Base-by-base conservation (phyloP, 805 yeast species). In the Wickerhamomyces canadensis region DNA sequence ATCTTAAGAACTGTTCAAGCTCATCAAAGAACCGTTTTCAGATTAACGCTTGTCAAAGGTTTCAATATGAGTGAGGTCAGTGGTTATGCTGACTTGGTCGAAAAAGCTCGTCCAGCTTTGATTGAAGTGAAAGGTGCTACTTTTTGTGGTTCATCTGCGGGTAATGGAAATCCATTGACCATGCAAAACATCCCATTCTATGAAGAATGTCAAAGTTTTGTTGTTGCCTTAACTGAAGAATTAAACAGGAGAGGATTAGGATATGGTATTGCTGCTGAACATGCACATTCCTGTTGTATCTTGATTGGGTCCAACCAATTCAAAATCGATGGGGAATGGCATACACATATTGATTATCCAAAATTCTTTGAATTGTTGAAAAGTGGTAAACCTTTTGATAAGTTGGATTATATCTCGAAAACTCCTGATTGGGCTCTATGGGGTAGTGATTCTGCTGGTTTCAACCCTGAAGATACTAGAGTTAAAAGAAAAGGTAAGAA, bases 121-220 rank as follows among this genome's bases (percentile, higher is more conserved):
- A 83, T 88, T 41, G 97, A 88, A 60, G 82, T 88, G 42, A 88
- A 88, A 61, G 97, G 97, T 38, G 96, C 95, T 11, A 88, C 97
- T 0, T 88, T 85, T 64, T 87, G 96, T 67, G 97, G 97, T 0
- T 82, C 94, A 0, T 83, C 95, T 11, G 65, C 64, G 38, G 86
- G 81, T 32, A 84, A 85, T 57, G 89, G 93, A 24, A 86, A 88
- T 54, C 89, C 95, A 33, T 67, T 88, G 47, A 87, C 96, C 3
- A 88, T 88, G 97, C 91, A 88, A 57, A 88, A 88, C 54, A 93
- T 89, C 39, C 97, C 97, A 31, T 88, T 84, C 55, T 88, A 88
- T 55, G 95, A 86, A 45, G 97, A 88, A 58, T 91, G 95, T 55
- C 78, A 77, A 49, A 64, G 59, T 7, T 88, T 88, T 58, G 96